Evolutionary conservation across 352 stramenopile species (phyloP).

Genomic region (Globisporangium nodosum): DNA sequence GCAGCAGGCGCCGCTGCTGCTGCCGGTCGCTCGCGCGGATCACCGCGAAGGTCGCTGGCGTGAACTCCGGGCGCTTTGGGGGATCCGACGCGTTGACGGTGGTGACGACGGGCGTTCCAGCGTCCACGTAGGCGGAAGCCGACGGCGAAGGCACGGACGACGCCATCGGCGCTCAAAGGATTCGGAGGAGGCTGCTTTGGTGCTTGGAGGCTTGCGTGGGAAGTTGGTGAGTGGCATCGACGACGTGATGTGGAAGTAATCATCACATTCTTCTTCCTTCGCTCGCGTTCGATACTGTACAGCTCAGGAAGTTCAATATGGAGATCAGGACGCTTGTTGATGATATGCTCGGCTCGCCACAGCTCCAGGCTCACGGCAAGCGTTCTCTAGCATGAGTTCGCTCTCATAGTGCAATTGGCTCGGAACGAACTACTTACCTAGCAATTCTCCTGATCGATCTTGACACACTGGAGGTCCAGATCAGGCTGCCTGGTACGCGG

Average conservation of each 20-base stretch:
- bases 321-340: too few species aligned
- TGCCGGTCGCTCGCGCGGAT: not conserved
- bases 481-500: not conserved
- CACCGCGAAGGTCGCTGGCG: not conserved
- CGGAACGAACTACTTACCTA: too few species aligned
- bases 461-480: too few species aligned
- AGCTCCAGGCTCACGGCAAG: too few species aligned
- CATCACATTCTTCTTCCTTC: too few species aligned
- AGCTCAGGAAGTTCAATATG: too few species aligned
- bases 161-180: not conserved
- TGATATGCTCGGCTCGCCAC: too few species aligned
- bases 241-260: not conserved
- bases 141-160: not conserved
- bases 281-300: too few species aligned
- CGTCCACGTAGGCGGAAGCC: not conserved
- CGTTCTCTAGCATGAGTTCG: too few species aligned
- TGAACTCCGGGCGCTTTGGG: slow-evolving; percentile 8
- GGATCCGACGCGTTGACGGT: not conserved
- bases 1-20: not conserved
- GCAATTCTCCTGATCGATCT: too few species aligned
- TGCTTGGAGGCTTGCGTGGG: not conserved
- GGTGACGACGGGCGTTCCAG: not conserved
- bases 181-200: too few species aligned
- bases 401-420: too few species aligned
- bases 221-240: not conserved